Conservation (phyloP, 108 stramenopile species). For the Cyclotella atomus region DNA sequence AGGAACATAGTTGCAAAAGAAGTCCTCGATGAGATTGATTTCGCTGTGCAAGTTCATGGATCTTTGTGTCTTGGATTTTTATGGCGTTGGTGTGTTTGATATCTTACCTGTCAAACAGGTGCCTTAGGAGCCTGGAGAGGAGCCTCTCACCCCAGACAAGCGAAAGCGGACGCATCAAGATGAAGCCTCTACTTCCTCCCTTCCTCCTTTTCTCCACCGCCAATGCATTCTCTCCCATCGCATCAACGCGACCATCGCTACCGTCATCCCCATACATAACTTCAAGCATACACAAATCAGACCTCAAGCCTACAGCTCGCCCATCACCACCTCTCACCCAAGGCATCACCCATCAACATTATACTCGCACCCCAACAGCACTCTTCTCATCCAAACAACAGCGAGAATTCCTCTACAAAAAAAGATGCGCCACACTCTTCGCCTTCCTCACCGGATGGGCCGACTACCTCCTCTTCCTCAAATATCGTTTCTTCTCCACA, state of each 20-base stretch:
- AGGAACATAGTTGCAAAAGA: conserved; percentile 19
- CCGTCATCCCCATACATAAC: not conserved
- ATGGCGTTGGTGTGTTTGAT: too few species aligned
- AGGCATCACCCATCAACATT: not conserved
- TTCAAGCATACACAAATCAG: too few species aligned
- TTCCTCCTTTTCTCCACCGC: conserved; percentile 17
- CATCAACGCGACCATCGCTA: not conserved
- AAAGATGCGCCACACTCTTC: conserved; percentile 54
- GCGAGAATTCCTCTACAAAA: conserved; percentile 37
- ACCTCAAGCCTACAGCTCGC: too few species aligned
- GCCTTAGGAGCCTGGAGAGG: too few species aligned
- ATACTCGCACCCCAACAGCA: not conserved
- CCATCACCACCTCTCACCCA: not conserved
- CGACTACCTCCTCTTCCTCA: conserved; percentile 49
- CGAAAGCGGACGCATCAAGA: too few species aligned
- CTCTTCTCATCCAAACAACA: conserved; percentile 1
- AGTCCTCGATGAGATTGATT: not conserved
- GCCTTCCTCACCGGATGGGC: conserved; percentile 73
- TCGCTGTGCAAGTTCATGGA: conserved; percentile 33
- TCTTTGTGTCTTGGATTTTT: too few species aligned
- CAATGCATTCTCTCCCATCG: conserved; percentile 23
- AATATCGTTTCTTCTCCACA: conserved; percentile 60
- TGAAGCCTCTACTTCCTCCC: conserved; percentile 10
- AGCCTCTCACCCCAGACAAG: too few species aligned
- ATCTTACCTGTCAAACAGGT: too few species aligned